Conservation (phyloP, 805 yeast species). For the Monosporozyma yasuniensis region DNA sequence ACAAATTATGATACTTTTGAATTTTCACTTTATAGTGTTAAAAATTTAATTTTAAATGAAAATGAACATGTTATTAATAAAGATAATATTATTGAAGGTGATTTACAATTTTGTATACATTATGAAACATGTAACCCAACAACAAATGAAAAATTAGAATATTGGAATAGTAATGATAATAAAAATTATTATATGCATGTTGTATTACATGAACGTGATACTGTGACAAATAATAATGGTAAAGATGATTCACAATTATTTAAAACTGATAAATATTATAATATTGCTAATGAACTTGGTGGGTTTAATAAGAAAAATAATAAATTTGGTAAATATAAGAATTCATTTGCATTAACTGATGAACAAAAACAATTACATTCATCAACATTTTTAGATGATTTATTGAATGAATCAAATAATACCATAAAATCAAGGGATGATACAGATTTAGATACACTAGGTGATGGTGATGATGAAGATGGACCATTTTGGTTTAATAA, state of each 20-base stretch:
- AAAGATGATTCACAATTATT: neutral
- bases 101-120: slow-evolving; percentile 24
- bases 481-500: slow-evolving; percentile 2
- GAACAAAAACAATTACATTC: neutral
- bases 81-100: slow-evolving; percentile 6
- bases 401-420: neutral
- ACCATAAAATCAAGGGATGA: neutral
- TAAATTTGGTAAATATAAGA: slow-evolving; percentile 1
- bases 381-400: slow-evolving; percentile 1
- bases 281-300: slow-evolving; percentile 1
- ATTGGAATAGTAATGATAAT: slow-evolving; percentile 27
- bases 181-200: slow-evolving; percentile 21
- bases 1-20: slow-evolving; percentile 22
- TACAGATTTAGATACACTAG: neutral
- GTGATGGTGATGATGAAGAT: neutral
- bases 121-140: slow-evolving; percentile 18
- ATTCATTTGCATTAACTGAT: neutral
- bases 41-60: slow-evolving; percentile 5
- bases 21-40: slow-evolving; percentile 18
- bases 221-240: neutral
- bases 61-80: slow-evolving; percentile 2
- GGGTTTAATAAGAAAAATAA: neutral
- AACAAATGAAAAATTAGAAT: slow-evolving; percentile 11
- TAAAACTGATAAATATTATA: neutral
- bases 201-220: slow-evolving; percentile 4